These are phyloP conservation scores for Plasmopara viticola DNA, from an alignment of 352 stramenopile species.

Conservation along the genomic window DNA sequence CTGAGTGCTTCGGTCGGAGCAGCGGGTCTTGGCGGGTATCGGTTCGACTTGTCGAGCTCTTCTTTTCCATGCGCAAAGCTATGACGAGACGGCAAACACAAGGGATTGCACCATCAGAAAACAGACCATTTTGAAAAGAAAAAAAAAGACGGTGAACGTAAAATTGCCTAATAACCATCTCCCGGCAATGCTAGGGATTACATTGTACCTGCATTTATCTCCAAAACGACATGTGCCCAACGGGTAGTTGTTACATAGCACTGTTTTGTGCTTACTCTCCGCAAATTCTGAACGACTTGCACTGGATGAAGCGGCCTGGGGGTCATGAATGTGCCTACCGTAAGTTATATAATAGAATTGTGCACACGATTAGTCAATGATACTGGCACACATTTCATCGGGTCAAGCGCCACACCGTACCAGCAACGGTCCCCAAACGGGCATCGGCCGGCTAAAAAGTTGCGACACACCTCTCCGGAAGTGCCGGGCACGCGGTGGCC, in stretches of 20 bases:
- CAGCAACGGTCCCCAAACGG: conserved; percentile 77
- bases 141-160: conserved; percentile 2
- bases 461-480: conserved; percentile 65
- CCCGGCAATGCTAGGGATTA: conserved; percentile 18
- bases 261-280: conserved; percentile 59
- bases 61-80: conserved; percentile 81
- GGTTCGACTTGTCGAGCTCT: conserved; percentile 38
- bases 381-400: neutral
- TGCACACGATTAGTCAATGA: too few species aligned
- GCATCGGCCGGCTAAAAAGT: conserved; percentile 62
- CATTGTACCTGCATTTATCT: conserved; percentile 76
- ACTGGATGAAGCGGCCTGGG: conserved; percentile 11
- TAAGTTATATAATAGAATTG: conserved; percentile 1
- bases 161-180: conserved; percentile 9
- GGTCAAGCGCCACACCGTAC: conserved; percentile 32
- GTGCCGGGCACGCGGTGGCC: conserved; percentile 33
- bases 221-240: conserved; percentile 71
- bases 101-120: conserved; percentile 26
- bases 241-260: conserved; percentile 72
- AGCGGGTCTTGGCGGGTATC: conserved; percentile 14
- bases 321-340: conserved; percentile 55
- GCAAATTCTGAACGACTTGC: conserved; percentile 30
- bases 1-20: conserved; percentile 12
- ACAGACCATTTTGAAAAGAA: conserved; percentile 18
- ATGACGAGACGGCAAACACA: conserved; percentile 19